Conservation (phyloP, 345 rosid genomes). For the Tarenaya hassleriana region DNA sequence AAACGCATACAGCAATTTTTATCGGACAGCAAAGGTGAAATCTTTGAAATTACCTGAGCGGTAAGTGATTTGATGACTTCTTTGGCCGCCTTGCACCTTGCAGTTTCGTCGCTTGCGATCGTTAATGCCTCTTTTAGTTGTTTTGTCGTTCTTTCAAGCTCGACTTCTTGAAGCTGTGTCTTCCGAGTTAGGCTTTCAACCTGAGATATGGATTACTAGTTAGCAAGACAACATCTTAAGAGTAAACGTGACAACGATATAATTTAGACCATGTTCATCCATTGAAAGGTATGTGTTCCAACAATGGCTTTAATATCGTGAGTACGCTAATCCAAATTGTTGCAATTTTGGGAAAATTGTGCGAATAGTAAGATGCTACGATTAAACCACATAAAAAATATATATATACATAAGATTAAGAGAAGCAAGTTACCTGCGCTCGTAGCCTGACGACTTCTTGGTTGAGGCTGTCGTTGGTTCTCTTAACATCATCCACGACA, state of each 20-base stretch:
- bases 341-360: no score
- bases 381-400: background rate
- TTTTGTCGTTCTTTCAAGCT: constrained; percentile 54
- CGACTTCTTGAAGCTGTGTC: constrained; percentile 57
- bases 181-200: constrained; percentile 62
- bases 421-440: constrained; percentile 55
- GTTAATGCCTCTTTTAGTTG: constrained; percentile 61
- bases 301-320: no score
- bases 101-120: constrained; percentile 77
- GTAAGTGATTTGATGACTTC: constrained; percentile 72
- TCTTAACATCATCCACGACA: constrained; percentile 65
- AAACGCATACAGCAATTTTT: no score
- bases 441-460: constrained; percentile 86
- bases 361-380: no score
- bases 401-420: constrained; percentile 4
- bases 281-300: no score
- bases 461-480: constrained; percentile 65
- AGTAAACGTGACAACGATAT: no score
- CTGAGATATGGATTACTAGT: constrained; percentile 22
- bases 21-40: no score
- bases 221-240: no score
- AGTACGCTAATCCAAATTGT: no score
- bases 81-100: constrained; percentile 70
- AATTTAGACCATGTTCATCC: no score
- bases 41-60: constrained; percentile 49